Conservation (phyloP, 2,329 filamentous ascomycete species). For the Stachybotrys chartarum region DNA sequence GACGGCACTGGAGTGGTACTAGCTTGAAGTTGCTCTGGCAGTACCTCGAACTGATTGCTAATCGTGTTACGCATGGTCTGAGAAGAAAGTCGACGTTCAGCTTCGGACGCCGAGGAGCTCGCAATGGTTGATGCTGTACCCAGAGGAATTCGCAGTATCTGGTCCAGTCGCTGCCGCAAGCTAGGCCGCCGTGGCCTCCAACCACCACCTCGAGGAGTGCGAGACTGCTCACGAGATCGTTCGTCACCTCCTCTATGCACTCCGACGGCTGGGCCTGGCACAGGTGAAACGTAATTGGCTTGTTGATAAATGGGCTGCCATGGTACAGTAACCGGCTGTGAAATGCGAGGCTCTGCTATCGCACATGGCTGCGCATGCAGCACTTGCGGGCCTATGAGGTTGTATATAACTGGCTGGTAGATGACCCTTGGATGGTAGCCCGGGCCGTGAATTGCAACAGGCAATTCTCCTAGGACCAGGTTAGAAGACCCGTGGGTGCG, state of each 20-base stretch:
- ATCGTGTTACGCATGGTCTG: not conserved
- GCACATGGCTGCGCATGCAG: conserved; percentile 1
- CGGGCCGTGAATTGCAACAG: conserved; percentile 8
- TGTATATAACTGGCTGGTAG: conserved; percentile 12
- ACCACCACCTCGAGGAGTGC: not conserved
- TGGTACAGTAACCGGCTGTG: not conserved
- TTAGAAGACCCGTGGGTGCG: not conserved
- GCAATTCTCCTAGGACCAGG: conserved; percentile 8
- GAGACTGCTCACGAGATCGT: not conserved
- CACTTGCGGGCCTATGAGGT: not conserved
- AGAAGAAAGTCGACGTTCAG: not conserved
- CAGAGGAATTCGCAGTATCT: conserved; percentile 17
- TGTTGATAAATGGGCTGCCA: not conserved
- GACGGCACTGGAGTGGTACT: not conserved
- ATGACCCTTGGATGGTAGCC: conserved; percentile 3
- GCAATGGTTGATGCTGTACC: conserved; percentile 28
- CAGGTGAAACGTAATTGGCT: not conserved
- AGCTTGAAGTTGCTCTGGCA: not conserved
- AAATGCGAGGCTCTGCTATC: not conserved
- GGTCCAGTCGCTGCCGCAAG: conserved; percentile 19
- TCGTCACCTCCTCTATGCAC: not conserved
- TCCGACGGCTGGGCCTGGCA: not conserved
- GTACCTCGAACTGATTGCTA: not conserved
- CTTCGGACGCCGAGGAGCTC: conserved; percentile 15
- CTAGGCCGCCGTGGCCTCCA: conserved; percentile 9